Conservation (phyloP, 768 basidiomycete genomes). For the Agrocybe pediades region DNA sequence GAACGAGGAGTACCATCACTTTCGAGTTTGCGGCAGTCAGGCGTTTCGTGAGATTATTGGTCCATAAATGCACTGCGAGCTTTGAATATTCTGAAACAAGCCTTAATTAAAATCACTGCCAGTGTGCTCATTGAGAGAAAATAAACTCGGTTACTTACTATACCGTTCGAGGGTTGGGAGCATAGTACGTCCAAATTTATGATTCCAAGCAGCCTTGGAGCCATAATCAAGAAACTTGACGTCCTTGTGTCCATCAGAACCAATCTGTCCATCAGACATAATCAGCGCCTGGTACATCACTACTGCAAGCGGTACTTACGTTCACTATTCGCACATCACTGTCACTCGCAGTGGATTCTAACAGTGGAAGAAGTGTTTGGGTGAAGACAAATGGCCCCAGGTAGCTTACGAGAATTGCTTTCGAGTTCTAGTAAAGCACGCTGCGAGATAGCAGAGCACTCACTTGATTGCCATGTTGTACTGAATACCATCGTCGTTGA, state of each 20-base stretch:
- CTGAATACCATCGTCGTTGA: conserved; percentile 14
- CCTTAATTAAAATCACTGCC: not conserved
- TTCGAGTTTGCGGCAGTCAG: conserved; percentile 14
- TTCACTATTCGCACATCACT: conserved; percentile 25
- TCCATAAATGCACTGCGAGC: conserved; percentile 25
- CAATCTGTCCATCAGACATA: conserved; percentile 7
- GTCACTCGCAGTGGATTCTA: conserved; percentile 21
- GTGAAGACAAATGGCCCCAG: conserved; percentile 26
- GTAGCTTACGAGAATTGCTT: conserved; percentile 11
- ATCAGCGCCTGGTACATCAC: not conserved
- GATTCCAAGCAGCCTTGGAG: conserved; percentile 22
- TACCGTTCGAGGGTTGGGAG: conserved; percentile 18
- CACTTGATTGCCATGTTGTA: conserved; percentile 22
- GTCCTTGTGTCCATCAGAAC: conserved; percentile 19
- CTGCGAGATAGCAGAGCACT: not conserved
- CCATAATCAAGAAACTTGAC: conserved; percentile 15
- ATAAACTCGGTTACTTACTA: conserved; percentile 9
- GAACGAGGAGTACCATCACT: conserved; percentile 14
- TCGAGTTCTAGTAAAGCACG: not conserved
- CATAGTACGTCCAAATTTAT: conserved; percentile 16
- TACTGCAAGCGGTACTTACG: conserved; percentile 1
- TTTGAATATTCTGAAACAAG: conserved; percentile 18
- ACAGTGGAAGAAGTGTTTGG: conserved; percentile 24
- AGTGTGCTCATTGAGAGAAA: not conserved
- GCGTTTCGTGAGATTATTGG: conserved; percentile 22